Evolutionary conservation across 73 alveolate species (phyloP), one percentile per base, ranked within the genome.

Genomic region (Tetrahymena borealis): DNA sequence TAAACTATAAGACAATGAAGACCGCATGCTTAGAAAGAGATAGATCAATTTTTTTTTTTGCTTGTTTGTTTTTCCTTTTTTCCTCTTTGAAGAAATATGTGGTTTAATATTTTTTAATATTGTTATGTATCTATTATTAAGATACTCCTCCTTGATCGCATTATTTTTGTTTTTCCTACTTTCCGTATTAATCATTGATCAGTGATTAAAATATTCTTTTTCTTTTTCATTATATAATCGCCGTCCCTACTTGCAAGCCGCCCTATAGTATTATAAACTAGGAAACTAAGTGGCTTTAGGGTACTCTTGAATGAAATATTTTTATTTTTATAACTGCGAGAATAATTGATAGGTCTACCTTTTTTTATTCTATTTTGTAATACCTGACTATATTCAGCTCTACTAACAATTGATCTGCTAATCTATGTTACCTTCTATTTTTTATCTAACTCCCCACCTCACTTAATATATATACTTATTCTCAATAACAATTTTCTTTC

Each of bases 371-470:
- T 60, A n/a, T 18, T 15, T 18, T 24, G 85, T 35, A 60, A 60
- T 9, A 13, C 85, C 20, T 60, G 28, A 60, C 85, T 60, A 18
- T 60, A n/a, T n/a, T n/a, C n/a, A n/a, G n/a, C n/a, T n/a, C n/a
- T n/a, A n/a, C n/a, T n/a, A n/a, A n/a, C n/a, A n/a, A n/a, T n/a
- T n/a, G n/a, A n/a, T n/a, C n/a, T n/a, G n/a, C n/a, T n/a, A n/a
- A n/a, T n/a, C n/a, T n/a, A 43, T 24, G 28, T 24, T 60, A 60
- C 37, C n/a, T 20, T 60, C 85, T 60, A 60, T 8, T 60, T 60
- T 60, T 60, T 60, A 60, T 60, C 85, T 60, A 60, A 60, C 85
- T 60, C 85, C 85, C 85, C 85, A 60, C 85, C 85, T 60, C 85
- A 60, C 28, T 35, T 35, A n/a, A 60, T 60, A 60, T 60, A 18